Evolutionary conservation across 2,329 filamentous ascomycete species (phyloP).

Genomic region (Penicillium sp.): DNA sequence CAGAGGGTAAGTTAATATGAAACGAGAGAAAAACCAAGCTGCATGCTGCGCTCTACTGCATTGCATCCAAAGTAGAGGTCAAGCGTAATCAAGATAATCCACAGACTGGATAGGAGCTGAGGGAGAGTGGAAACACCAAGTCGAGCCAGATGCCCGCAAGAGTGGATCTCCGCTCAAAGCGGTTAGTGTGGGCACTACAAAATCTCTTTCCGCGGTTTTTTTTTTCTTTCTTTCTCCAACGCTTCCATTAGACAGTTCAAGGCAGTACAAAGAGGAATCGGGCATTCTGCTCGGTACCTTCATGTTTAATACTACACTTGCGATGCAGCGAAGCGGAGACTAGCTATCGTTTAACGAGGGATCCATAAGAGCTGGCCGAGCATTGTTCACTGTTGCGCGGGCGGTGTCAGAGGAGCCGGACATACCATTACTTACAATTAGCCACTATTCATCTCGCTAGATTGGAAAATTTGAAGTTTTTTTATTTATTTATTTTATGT

Average conservation of each 20-base stretch:
- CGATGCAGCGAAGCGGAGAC: slow-evolving; percentile 63
- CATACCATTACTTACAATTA: slow-evolving; percentile 46
- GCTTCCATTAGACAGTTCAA: slow-evolving; percentile 86
- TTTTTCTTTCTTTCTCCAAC: slow-evolving; percentile 53
- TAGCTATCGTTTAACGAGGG: slow-evolving; percentile 47
- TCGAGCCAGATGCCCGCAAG: slow-evolving; percentile 10
- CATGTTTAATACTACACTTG: slow-evolving; percentile 61
- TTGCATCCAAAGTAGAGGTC: too few relatives aligned
- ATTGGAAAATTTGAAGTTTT: background rate
- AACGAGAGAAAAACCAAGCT: slow-evolving; percentile 8
- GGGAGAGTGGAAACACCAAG: slow-evolving; percentile 4
- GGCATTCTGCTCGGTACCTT: slow-evolving; percentile 68
- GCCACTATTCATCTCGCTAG: background rate
- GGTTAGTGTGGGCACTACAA: slow-evolving; percentile 30
- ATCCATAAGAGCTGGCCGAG: slow-evolving; percentile 74
- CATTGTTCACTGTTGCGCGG: slow-evolving; percentile 66
- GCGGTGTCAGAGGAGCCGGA: slow-evolving; percentile 82
- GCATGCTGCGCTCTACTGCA: slow-evolving; percentile 16
- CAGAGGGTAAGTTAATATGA: background rate
- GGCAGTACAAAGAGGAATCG: slow-evolving; percentile 60
- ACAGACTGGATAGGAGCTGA: background rate
- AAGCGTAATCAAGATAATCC: background rate
- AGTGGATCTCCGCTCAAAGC: slow-evolving; percentile 19
- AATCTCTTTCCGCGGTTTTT: slow-evolving; percentile 17
- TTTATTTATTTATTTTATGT: background rate